These are phyloP conservation scores for Dalechampia spathulata DNA, from an alignment of 441 rosid genomes.

Conservation along the genomic window DNA sequence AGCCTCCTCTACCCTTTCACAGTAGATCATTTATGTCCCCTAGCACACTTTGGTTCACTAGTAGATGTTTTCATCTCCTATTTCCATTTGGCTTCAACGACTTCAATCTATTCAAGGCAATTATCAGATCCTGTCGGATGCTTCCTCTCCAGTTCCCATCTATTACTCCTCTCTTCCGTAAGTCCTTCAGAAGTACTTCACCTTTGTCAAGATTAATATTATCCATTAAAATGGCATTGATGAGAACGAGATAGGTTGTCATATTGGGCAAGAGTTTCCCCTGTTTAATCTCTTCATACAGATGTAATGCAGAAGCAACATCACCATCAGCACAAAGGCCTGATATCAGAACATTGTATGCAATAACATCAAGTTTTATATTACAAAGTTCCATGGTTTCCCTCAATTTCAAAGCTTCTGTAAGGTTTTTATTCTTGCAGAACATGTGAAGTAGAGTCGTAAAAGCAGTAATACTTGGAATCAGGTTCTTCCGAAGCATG, in stretches of 20 bases:
- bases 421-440: conserved; percentile 41
- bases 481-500: conserved; percentile 45
- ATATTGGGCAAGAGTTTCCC: conserved; percentile 49
- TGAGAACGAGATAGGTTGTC: conserved; percentile 52
- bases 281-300: conserved; percentile 72
- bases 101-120: conserved; percentile 45
- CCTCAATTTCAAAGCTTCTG: conserved; percentile 52
- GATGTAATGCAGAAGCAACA: conserved; percentile 38
- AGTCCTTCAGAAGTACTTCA: conserved; percentile 52
- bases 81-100: conserved; percentile 34
- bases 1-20: too few relatives aligned
- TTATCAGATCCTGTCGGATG: conserved; percentile 31
- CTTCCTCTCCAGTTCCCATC: conserved; percentile 30
- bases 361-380: conserved; percentile 57
- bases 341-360: conserved; percentile 65
- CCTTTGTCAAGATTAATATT: conserved; percentile 18
- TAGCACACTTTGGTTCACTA: neutral
- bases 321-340: conserved; percentile 60
- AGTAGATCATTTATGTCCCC: too few relatives aligned
- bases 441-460: conserved; percentile 63
- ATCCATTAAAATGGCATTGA: conserved; percentile 33
- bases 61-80: conserved; percentile 20
- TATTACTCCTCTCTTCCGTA: conserved; percentile 50
- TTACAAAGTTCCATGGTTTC: conserved; percentile 41
- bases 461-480: conserved; percentile 73